Conservation (phyloP, 495 filamentous ascomycete genomes). For the Penicillium malachiteum region DNA sequence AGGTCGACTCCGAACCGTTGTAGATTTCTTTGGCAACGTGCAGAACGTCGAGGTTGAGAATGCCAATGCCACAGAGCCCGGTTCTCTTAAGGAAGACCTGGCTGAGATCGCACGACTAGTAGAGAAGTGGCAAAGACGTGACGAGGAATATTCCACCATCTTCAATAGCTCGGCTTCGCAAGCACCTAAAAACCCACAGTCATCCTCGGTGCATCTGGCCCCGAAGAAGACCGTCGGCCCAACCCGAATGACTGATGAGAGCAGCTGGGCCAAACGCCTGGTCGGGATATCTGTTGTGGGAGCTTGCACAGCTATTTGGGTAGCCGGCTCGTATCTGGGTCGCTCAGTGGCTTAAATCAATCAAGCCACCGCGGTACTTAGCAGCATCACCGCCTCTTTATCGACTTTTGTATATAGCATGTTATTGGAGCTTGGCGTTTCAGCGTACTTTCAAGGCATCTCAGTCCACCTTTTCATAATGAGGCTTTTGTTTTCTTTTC, state of each 20-base stretch:
- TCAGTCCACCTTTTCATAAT: neutral
- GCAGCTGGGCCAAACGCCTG: slow-evolving; percentile 68
- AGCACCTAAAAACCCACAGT: slow-evolving; percentile 7
- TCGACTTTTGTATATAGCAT: slow-evolving; percentile 1
- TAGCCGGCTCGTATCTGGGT: slow-evolving; percentile 53
- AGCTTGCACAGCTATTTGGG: slow-evolving; percentile 68
- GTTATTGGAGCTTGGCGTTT: slow-evolving; percentile 2
- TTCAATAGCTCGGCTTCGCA: slow-evolving; percentile 36
- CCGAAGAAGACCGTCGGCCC: slow-evolving; percentile 47
- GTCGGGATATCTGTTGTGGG: slow-evolving; percentile 63
- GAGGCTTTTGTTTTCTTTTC: too few species aligned
- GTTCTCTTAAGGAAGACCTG: slow-evolving; percentile 71
- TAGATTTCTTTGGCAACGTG: slow-evolving; percentile 98
- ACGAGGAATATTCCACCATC: slow-evolving; percentile 33
- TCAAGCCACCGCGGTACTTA: neutral
- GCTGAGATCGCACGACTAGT: slow-evolving; percentile 62
- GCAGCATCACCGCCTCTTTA: neutral
- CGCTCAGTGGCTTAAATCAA: slow-evolving; percentile 20
- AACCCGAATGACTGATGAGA: slow-evolving; percentile 63
- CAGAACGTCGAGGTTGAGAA: slow-evolving; percentile 90
- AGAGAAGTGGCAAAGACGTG: slow-evolving; percentile 43
- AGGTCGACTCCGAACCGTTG: slow-evolving; percentile 73
- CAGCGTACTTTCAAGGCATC: neutral
- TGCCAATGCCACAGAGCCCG: slow-evolving; percentile 49
- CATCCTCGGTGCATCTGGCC: slow-evolving; percentile 22